phyloP scores from a whole-genome alignment of 2,329 filamentous ascomycete genomes.

The Colletotrichum tropicale region DNA sequence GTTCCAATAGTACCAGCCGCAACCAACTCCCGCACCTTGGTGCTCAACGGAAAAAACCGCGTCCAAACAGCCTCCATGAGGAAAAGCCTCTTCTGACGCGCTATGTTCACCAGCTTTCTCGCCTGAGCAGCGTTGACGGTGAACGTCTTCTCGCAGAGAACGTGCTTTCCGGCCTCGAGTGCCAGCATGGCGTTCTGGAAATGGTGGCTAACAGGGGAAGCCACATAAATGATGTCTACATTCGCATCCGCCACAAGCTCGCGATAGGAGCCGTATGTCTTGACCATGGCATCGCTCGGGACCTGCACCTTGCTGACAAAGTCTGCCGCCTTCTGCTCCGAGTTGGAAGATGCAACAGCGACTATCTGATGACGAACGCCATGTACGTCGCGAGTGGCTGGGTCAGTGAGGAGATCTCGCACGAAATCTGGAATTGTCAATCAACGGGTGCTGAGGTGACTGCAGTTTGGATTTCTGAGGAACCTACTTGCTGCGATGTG shows the following conservation, averaged over 20 bases:
- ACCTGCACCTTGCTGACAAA: constrained; percentile 76
- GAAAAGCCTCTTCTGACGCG: constrained; percentile 74
- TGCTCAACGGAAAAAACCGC: constrained; percentile 82
- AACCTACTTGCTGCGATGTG: background rate
- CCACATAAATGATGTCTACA: constrained; percentile 87
- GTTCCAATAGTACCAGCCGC: constrained; percentile 59
- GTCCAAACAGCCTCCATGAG: constrained; percentile 93
- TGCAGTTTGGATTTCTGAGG: no score
- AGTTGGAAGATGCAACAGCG: constrained; percentile 74
- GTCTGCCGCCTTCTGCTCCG: constrained; percentile 68
- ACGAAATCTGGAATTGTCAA: background rate
- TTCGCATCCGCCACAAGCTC: constrained; percentile 80
- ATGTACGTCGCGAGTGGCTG: constrained; percentile 69
- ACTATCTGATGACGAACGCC: constrained; percentile 79
- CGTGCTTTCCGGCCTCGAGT: constrained; percentile 81
- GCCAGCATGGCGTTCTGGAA: constrained; percentile 88
- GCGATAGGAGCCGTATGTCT: constrained; percentile 80
- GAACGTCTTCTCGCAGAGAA: constrained; percentile 90
- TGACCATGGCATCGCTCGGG: constrained; percentile 59
- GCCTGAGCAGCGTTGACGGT: constrained; percentile 83
- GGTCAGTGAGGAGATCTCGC: constrained; percentile 79
- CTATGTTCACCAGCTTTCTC: constrained; percentile 72
- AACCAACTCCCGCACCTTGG: constrained; percentile 72
- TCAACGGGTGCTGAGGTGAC: no score
- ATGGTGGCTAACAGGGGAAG: constrained; percentile 90